Evolutionary conservation across 345 rosid genomes (phyloP).

Genomic region (Gossypioides kirkii): DNA sequence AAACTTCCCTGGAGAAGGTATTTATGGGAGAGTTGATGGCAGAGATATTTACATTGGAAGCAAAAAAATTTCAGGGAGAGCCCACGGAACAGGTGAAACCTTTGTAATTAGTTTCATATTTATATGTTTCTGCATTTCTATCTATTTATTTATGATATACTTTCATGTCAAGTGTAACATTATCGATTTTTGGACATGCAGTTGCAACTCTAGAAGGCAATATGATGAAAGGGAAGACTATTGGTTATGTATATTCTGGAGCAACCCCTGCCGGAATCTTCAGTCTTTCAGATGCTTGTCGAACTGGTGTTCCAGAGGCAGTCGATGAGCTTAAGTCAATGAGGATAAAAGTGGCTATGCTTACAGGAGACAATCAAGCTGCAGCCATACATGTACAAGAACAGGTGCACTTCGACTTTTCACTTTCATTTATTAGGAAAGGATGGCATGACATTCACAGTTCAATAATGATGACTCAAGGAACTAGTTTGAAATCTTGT

Average conservation of each 20-base stretch:
- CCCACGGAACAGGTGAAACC: conserved; percentile 53
- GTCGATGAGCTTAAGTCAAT: conserved; percentile 49
- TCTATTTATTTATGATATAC: too few relatives aligned
- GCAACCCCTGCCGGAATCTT: conserved; percentile 46
- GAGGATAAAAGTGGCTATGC: conserved; percentile 61
- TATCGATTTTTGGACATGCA: not conserved
- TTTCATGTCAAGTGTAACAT: too few relatives aligned
- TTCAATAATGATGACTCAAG: not conserved
- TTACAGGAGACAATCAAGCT: conserved; percentile 75
- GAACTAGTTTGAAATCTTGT: not conserved
- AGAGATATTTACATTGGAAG: conserved; percentile 62
- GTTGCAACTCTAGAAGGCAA: conserved; percentile 37
- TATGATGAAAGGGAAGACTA: conserved; percentile 42
- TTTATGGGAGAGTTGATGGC: conserved; percentile 70
- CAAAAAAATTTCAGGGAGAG: conserved; percentile 57
- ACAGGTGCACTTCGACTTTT: conserved; percentile 41
- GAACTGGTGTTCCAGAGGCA: conserved; percentile 69
- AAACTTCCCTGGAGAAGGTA: conserved; percentile 87
- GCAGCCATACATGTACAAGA: conserved; percentile 69
- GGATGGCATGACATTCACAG: not conserved
- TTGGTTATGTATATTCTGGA: conserved; percentile 57
- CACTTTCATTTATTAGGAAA: too few relatives aligned
- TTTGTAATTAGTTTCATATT: not conserved
- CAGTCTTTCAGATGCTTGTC: conserved; percentile 68
- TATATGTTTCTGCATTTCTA: too few relatives aligned